These are phyloP conservation scores for Mollisia scopiformis DNA, from an alignment of 2,329 filamentous ascomycete genomes.

Conservation along the genomic window DNA sequence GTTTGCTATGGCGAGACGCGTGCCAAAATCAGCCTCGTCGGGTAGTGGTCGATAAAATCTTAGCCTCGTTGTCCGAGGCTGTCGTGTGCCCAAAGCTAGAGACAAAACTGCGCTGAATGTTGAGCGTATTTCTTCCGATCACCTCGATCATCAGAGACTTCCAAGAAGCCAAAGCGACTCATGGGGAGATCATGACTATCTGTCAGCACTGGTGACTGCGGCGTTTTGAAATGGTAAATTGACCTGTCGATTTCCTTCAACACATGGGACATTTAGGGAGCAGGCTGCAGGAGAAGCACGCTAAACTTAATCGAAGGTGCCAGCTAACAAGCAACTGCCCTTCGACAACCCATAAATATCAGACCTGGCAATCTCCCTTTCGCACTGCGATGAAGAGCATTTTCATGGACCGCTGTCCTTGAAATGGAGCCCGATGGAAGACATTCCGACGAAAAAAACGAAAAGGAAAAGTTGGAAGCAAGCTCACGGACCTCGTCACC, in stretches of 20 bases:
- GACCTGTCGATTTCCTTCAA: not conserved
- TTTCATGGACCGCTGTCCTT: conserved; percentile 28
- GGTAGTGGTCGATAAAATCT: not conserved
- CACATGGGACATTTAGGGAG: conserved; percentile 5
- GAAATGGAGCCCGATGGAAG: conserved; percentile 35
- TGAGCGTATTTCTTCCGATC: not conserved
- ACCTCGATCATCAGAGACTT: not conserved
- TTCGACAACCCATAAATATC: conserved; percentile 1
- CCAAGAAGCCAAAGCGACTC: not conserved
- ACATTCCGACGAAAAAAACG: conserved; percentile 22
- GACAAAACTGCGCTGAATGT: not conserved
- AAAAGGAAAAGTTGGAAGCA: conserved; percentile 15
- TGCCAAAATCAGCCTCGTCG: conserved; percentile 7
- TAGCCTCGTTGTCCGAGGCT: conserved; percentile 19
- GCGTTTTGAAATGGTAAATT: conserved; percentile 3
- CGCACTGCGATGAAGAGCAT: conserved; percentile 26
- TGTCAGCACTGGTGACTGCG: conserved; percentile 9
- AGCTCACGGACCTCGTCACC: conserved; percentile 12
- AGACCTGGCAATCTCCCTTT: conserved; percentile 3
- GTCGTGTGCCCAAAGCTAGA: not conserved
- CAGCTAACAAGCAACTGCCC: not conserved
- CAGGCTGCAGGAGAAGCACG: conserved; percentile 4
- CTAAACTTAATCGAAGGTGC: conserved; percentile 1
- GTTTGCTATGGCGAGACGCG: not conserved
- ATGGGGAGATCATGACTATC: conserved; percentile 9